Base-by-base conservation (phyloP, 169 alveolate genomes). In the Plasmodium chabaudi region DNA sequence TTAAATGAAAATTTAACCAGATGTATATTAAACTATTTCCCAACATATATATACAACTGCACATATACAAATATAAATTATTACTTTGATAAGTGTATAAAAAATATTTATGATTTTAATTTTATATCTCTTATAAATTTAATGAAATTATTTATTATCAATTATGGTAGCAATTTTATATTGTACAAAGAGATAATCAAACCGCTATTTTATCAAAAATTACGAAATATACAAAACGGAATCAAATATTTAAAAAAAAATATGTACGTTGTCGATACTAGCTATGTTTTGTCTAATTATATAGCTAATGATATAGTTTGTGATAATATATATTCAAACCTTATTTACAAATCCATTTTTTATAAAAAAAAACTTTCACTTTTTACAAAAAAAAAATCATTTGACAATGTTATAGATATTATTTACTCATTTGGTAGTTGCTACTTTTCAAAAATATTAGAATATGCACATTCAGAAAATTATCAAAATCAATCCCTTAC, bases 31-130 rank as follows among this genome's bases (percentile, higher is more conserved):
- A 82, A 67, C 49, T 82, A 82, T 25, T 82, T 67, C 42, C 49
- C 51, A 51, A 82, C 90, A 25, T 60, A 82, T 59, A 82, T 82
- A 67, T 82, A 82, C 55, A 82, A 65, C 57, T 82, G 73, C 47
- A 82, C 65, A 44, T 82, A 82, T 60, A 67, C 72, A 25, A 82
- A 82, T 59, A 67, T 82, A 70, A 82, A 82, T 56, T 82, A 82
- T 61, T 82, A 82, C 46, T 82, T 67, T 70, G 77, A 67, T 42
- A 82, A 82, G 47, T 82, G 42, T 60, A 67, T 82, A 67, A 82
- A 82, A 53, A 82, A 82, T 15, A 82, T 82, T 17, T 82, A 42
- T 55, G 21, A 82, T 17, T 82, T 82, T 47, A 56, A 53, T 55
- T 82, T 82, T 27, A 82, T 82, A 19, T 67, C 90, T 19, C 82